These are phyloP conservation scores for Lippia alba DNA, from an alignment of 305 asterid genomes.

Conservation along the genomic window DNA sequence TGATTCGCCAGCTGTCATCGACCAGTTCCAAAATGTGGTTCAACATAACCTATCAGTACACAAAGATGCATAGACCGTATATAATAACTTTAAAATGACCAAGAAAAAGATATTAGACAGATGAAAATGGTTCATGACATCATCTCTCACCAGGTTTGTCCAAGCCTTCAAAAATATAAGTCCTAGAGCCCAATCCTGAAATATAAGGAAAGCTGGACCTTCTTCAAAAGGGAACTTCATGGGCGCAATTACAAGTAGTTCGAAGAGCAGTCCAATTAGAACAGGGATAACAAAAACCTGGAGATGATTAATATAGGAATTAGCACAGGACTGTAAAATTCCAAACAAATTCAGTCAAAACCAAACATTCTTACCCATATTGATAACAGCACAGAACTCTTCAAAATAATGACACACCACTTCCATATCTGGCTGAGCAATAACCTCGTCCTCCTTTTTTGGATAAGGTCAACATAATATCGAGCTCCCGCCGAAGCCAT, in stretches of 20 bases:
- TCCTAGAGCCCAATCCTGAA: constrained; percentile 99
- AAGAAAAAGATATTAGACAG: background rate
- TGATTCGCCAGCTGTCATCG: constrained; percentile 93
- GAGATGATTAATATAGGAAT: constrained; percentile 20
- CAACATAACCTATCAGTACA: constrained; percentile 73
- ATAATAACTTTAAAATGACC: background rate
- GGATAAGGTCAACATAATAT: constrained; percentile 74
- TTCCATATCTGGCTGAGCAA: constrained; percentile 77
- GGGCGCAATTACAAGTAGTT: constrained; percentile 93
- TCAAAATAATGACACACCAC: constrained; percentile 88
- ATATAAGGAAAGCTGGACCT: constrained; percentile 94
- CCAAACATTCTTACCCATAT: constrained; percentile 75
- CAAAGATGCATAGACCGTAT: too few species aligned
- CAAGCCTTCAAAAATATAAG: constrained; percentile 91
- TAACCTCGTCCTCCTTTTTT: constrained; percentile 68
- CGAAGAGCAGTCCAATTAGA: constrained; percentile 91
- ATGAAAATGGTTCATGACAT: background rate
- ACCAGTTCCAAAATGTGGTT: constrained; percentile 92
- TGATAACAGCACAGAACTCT: constrained; percentile 81
- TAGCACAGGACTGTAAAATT: constrained; percentile 17
- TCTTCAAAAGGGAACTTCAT: constrained; percentile 97
- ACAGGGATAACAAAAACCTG: constrained; percentile 94
- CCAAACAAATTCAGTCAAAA: background rate
- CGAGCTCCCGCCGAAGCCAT: constrained; percentile 89
- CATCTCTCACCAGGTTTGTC: constrained; percentile 84